These are phyloP conservation scores for Spergularia azorica DNA, from an alignment of 179 eudicot genomes.

Conservation along the genomic window DNA sequence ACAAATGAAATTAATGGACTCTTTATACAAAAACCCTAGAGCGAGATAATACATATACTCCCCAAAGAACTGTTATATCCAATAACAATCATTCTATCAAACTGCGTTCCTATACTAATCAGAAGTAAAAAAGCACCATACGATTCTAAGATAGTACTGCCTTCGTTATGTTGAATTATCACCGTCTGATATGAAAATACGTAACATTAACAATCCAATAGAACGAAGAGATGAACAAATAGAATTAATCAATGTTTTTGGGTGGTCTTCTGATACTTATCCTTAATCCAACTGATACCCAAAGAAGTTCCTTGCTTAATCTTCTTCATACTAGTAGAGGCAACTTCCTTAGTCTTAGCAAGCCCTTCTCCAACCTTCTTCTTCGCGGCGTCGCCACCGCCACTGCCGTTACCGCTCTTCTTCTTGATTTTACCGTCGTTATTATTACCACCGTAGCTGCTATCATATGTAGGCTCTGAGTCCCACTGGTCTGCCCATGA, in stretches of 20 bases:
- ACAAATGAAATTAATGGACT: not conserved
- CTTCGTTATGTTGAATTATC: too few species aligned
- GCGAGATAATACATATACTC: not conserved
- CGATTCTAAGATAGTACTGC: too few species aligned
- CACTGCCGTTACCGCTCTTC: constrained; percentile 12
- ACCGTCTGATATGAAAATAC: too few species aligned
- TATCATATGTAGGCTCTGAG: constrained; percentile 31
- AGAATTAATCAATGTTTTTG: constrained; percentile 33
- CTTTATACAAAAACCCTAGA: not conserved
- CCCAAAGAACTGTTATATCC: not conserved
- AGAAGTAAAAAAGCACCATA: too few species aligned
- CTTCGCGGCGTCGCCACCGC: constrained; percentile 27
- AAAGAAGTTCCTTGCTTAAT: constrained; percentile 57
- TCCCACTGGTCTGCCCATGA: constrained; percentile 83
- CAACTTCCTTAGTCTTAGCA: constrained; percentile 61
- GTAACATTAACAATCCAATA: too few species aligned
- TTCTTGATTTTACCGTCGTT: constrained; percentile 14
- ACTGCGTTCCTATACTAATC: too few species aligned
- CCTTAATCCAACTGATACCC: constrained; percentile 64
- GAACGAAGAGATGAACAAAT: not conserved
- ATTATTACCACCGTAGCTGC: not conserved
- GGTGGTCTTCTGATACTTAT: constrained; percentile 51
- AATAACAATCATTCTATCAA: not conserved
- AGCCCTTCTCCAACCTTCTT: constrained; percentile 63
- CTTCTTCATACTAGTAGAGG: constrained; percentile 60